phyloP scores from a whole-genome alignment of 371 early-diverging fungal species.

The Thermomucor indicae-seudaticae region DNA sequence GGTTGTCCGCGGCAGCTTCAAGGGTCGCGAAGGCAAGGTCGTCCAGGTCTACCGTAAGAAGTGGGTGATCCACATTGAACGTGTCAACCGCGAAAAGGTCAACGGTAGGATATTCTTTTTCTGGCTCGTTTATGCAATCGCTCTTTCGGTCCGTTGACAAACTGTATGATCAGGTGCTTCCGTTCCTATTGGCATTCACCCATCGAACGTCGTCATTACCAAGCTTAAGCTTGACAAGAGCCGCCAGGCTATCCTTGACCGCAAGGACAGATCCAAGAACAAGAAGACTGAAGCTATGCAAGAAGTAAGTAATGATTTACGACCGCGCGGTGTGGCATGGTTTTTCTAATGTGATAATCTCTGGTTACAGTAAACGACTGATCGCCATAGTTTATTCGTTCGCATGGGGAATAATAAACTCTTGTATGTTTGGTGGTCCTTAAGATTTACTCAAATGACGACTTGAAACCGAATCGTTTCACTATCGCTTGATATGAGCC shows the following conservation, averaged over 20 bases:
- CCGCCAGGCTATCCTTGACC: conserved; percentile 80
- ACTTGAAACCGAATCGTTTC: too few relatives aligned
- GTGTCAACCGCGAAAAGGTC: conserved; percentile 92
- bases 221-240: conserved; percentile 94
- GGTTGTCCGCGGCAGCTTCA: conserved; percentile 91
- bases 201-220: conserved; percentile 95
- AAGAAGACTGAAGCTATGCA: conserved; percentile 32
- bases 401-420: too few relatives aligned
- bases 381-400: too few relatives aligned
- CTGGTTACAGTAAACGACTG: too few relatives aligned
- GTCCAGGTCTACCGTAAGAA: conserved; percentile 93
- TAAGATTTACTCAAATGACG: too few relatives aligned
- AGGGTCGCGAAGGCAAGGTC: conserved; percentile 97
- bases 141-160: neutral
- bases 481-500: too few relatives aligned
- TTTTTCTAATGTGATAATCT: too few relatives aligned
- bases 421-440: too few relatives aligned
- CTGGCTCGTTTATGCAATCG: too few relatives aligned
- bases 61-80: conserved; percentile 97
- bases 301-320: conserved; percentile 23
- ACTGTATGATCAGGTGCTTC: conserved; percentile 49
- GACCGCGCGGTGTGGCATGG: too few relatives aligned
- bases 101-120: too few relatives aligned
- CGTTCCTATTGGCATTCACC: conserved; percentile 91
- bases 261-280: conserved; percentile 49